Evolutionary conservation across 2,329 filamentous ascomycete genomes (phyloP), one percentile per base, ranked within the genome.

Genomic region (Lachnum nothofagi): DNA sequence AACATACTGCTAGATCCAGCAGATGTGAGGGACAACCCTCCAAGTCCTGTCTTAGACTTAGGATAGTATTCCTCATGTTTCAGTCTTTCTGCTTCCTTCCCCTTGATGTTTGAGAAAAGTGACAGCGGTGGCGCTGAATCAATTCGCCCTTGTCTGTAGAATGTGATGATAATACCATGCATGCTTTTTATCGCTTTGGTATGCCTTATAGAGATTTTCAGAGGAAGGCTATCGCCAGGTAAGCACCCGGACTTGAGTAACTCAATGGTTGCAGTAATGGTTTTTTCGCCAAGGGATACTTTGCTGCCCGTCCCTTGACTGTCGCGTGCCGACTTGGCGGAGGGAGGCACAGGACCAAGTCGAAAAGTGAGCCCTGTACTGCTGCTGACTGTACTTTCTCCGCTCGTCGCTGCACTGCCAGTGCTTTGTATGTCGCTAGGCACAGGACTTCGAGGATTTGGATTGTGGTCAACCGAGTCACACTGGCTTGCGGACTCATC

Each of bases 1-100:
- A 96, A 97, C n/a, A 93, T 79, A 66, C 91, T 93, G 64, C 83
- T 91, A 2, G 90, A 91, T 31, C 88, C 85, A 5, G 87, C 86
- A 1, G 89, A 93, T 1, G 88, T 88, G 34, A 97, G 75, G 1
- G 91, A 94, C 23, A 97, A 73, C 0, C 91, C 91, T 14, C 87
- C 88, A 6, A 96, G 77, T 0, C 90, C 91, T 1, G 90, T 94
- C 52, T 86, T 83, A 2, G 90, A 95, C 60, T 85, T 88, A 4
- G 91, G 90, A 63, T 91, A 94, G 61, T 86, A 88, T 52, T 95
- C 88, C 60, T 85, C 88, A 49, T 66, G 65, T 51, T 89, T 83
- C 14, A 81, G 70, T 60, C 81, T 83, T 59, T 82, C 83, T 9
- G 80, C 79, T 53, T 85, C 82, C 52, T 80, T 80, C 1, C 80